Evolutionary conservation across 106 monocot genomes (phyloP).

Genomic region (Platanthera zijinensis): DNA sequence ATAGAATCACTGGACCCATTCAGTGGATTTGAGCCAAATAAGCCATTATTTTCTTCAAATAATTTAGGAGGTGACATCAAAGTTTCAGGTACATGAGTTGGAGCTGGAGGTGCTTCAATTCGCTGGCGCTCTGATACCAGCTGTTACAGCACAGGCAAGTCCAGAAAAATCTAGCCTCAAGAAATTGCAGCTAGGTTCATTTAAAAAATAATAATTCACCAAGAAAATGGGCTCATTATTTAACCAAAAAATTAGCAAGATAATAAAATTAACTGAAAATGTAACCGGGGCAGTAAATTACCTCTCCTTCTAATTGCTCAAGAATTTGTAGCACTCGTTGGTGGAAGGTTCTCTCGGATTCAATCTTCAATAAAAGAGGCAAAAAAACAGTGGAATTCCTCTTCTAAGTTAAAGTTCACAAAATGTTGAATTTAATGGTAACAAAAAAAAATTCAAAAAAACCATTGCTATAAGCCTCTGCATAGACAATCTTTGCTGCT

Average conservation of each 20-base stretch:
- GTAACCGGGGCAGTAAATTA: background rate
- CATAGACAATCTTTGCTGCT: slow-evolving; percentile 84
- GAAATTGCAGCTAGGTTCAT: background rate
- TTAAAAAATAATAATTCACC: background rate
- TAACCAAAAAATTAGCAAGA: background rate
- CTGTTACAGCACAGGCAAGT: slow-evolving; percentile 17
- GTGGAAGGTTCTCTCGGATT: slow-evolving; percentile 82
- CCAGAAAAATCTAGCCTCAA: background rate
- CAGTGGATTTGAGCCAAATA: slow-evolving; percentile 25
- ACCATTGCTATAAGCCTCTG: slow-evolving; percentile 92
- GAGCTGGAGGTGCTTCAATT: slow-evolving; percentile 59
- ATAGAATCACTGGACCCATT: slow-evolving; percentile 41
- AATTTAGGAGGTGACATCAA: slow-evolving; percentile 60
- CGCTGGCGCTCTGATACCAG: slow-evolving; percentile 78
- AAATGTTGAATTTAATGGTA: background rate
- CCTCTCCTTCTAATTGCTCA: slow-evolving; percentile 79
- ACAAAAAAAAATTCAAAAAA: background rate
- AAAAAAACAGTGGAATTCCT: slow-evolving; percentile 4
- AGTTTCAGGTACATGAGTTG: slow-evolving; percentile 40
- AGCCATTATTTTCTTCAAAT: slow-evolving; percentile 63
- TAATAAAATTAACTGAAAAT: background rate
- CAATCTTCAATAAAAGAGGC: slow-evolving; percentile 45
- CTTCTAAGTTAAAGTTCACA: background rate
- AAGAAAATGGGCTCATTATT: background rate
- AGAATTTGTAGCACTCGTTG: slow-evolving; percentile 76